Evolutionary conservation across 176 grass and related monocot genomes (phyloP), one percentile per base, ranked within the genome.

Genomic region (Miscanthus lutarioriparius): DNA sequence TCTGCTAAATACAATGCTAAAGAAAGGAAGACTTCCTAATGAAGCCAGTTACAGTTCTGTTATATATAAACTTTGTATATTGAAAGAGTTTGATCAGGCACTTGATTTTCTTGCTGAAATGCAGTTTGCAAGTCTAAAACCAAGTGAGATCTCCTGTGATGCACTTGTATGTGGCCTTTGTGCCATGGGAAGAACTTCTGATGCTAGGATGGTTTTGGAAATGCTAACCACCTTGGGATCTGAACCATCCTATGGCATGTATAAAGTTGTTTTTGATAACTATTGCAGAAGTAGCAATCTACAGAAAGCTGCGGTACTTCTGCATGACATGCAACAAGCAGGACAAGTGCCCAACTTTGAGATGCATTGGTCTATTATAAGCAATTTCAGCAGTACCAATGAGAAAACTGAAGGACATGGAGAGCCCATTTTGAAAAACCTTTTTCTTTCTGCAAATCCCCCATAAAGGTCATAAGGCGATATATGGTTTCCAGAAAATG

Each of bases 301-400:
- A 70, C 62, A 92, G 70, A 88, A 93, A 70, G 92, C 87, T 36
- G 84, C 96, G 25, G 75, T 75, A 76, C 67, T 98, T 90, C 78
- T 95, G 84, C 87, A 85, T 92, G 91, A 90, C 91, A 98, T 98
- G 96, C 83, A 98, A 75, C 86, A 83, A 86, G 87, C 80, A 78
- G 91, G 96, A 54, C 67, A 92, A 70, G 58, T 63, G 41, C 91
- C 96, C n/a, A 95, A 98, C 65, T 98, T 98, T 87, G 91, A 98
- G 74, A 93, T 88, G 68, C 96, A 95, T 72, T 98, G 96, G 96
- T 95, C 93, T 81, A 43, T 98, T 43, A 98, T 98, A 90, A 98
- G 91, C 82, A 92, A 93, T 84, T 95, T 97, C 79, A 91, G 85
- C 78, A 87, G 70, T 40, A 80, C 47, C 25, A 83, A 40, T 35